Evolutionary conservation across 2,329 filamentous ascomycete species (phyloP), one percentile per base, ranked within the genome.

Genomic region (Basipetospora sp.): DNA sequence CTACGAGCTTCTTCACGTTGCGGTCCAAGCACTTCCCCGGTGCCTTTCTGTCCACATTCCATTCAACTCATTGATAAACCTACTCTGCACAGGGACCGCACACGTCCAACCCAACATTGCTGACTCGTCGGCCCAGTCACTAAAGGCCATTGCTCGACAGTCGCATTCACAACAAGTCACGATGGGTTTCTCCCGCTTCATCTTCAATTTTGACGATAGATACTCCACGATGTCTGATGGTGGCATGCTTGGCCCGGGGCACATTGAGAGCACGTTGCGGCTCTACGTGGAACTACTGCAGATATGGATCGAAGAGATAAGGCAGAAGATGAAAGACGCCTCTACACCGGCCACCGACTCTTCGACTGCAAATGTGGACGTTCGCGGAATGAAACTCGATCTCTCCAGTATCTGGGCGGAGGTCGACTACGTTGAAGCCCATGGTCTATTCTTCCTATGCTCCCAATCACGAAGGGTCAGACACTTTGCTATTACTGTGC

Each of bases 151-250:
- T 49, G 90, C 92, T 9, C 73, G 83, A 22, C 90, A 98, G 51
- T 83, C 80, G 6, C 82, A 94, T 57, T 87, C 90, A 0, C 86
- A 98, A 48, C 83, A 90, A 55, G 90, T 98, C 3, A 94, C 87
- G 0, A 94, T 92, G 58, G 88, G 90, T 0, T 98, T 98, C 58
- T 84, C 90, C 27, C 72, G 87, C 18, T 98, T 96, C 58, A 98
- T 98, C 38, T 98, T 98, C 63, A 94, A 90, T 48, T 98, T 96
- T 54, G 92, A 98, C 55, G 87, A 93, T 47, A 77, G 87, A 17
- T 98, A 98, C 55, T 85, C 88, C 1, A 96, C 90, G 22, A 94
- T 96, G 77, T 94, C 87, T 8, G 90, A 98, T 51, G 90, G 92
- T 22, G 90, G 90, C 3, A 90, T 98, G 78, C 74, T 98, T 17